Base-by-base conservation (phyloP, 805 yeast genomes). In the Lipomyces kockii region DNA sequence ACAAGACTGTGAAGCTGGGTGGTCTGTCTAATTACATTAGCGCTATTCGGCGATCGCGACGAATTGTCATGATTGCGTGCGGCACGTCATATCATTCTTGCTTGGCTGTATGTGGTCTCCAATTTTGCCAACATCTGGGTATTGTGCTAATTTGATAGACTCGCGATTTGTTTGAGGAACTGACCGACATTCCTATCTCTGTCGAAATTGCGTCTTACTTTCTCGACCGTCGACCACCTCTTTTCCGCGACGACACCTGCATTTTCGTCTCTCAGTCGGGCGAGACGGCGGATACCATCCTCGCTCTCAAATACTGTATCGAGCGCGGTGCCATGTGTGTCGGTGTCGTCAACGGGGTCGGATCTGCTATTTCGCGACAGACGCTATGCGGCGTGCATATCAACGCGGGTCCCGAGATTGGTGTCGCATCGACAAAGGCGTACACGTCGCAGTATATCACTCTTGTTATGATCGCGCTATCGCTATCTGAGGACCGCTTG, bases 341-440 rank as follows among this genome's bases (percentile, higher is more conserved):
- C 65, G 99, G 99, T 82, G 90, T 95, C 76, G 99, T 95, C 70
- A 95, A 95, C 83, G 86, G 93, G 73, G 99, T 95, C 55, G 99
- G 99, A 76, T 95, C 99, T 3, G 87, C 95, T 52, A 92, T 95
- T 79, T 94, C 98, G 4, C 89, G 99, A 82, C 92, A 88, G 77
- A 95, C 99, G 27, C 97, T 93, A 80, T 95, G 99, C 84, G 99
- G 99, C 86, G 97, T 95, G 65, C 99, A 95, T 80, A 93, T 95
- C 78, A 95, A 95, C 78, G 99, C 99, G 59, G 99, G 99, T 72
- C 99, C 99, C 58, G 99, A 95, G 82, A 95, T 95, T 72, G 98
- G 99, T 80, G 99, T 95, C 73, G 99, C 99, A 11, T 92, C 98
- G 12, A 95, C 99, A 59, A 95, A 95, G 82, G 99, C 99, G 35